These are phyloP conservation scores for Citrullus colocynthis DNA, from an alignment of 306 rosid genomes.

Conservation along the genomic window DNA sequence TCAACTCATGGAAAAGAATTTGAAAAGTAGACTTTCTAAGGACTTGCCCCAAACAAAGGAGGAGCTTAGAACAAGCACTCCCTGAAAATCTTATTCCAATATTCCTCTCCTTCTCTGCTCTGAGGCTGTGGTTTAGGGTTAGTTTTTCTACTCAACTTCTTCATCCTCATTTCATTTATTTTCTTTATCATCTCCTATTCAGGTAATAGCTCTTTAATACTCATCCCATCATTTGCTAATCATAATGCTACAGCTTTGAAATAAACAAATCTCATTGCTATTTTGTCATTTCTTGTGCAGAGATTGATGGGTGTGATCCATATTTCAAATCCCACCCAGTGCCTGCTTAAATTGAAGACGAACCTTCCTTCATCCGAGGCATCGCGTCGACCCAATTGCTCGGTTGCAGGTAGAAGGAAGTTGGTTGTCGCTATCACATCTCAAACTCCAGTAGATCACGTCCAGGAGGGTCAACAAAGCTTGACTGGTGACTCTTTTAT, in stretches of 20 bases:
- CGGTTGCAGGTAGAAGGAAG: slow-evolving; percentile 23
- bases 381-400: slow-evolving; percentile 19
- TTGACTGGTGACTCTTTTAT: slow-evolving; percentile 73
- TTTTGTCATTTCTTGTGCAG: slow-evolving; percentile 7
- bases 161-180: background rate
- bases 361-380: slow-evolving; percentile 13
- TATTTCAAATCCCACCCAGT: slow-evolving; percentile 17
- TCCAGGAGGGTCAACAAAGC: slow-evolving; percentile 20
- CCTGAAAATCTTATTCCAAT: background rate
- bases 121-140: background rate
- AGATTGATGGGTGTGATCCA: slow-evolving; percentile 49
- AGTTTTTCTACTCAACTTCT: background rate
- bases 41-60: too few relatives aligned
- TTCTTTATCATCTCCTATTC: background rate
- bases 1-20: too few relatives aligned
- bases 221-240: background rate
- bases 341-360: slow-evolving; percentile 10
- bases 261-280: background rate
- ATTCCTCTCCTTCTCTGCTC: background rate
- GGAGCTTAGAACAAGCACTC: too few relatives aligned
- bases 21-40: too few relatives aligned
- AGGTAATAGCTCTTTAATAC: background rate
- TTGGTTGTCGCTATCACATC: slow-evolving; percentile 49
- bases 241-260: background rate
- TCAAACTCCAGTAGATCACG: slow-evolving; percentile 34